Conservation (phyloP, 108 stramenopile genomes). For the Fragilariopsis cylindrus region DNA sequence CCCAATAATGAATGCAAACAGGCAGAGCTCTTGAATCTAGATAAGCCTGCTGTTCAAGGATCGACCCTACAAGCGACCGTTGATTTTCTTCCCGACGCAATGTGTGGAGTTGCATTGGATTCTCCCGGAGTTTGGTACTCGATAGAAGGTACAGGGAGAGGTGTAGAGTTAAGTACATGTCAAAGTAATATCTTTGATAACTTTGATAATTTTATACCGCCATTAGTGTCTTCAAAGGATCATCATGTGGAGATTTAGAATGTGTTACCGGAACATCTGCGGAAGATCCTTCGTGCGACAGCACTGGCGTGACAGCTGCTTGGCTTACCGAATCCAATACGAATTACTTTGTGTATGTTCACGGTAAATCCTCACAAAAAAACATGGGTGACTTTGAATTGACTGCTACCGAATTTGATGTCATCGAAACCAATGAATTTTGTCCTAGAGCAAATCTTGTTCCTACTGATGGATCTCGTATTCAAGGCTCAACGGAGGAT, state of each 20-base stretch:
- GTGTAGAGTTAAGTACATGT: constrained; percentile 7
- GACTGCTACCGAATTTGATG: not conserved
- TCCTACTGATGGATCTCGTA: not conserved
- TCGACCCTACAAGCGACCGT: constrained; percentile 3
- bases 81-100: constrained; percentile 7
- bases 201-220: not conserved
- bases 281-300: constrained; percentile 2
- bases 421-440: constrained; percentile 6
- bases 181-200: not conserved
- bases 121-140: constrained; percentile 13
- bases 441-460: constrained; percentile 5
- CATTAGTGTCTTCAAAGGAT: constrained; percentile 14
- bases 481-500: constrained; percentile 18
- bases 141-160: constrained; percentile 8
- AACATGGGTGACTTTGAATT: constrained; percentile 14
- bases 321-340: not conserved
- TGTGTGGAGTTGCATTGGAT: constrained; percentile 8
- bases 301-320: constrained; percentile 6
- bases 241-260: not conserved
- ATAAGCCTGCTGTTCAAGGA: not conserved
- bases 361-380: constrained; percentile 1
- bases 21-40: not conserved
- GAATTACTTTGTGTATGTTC: constrained; percentile 10
- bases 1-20: constrained; percentile 2
- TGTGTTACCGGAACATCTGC: constrained; percentile 8